Conservation (phyloP, 257 asterid species). For the Sherardia arvensis region DNA sequence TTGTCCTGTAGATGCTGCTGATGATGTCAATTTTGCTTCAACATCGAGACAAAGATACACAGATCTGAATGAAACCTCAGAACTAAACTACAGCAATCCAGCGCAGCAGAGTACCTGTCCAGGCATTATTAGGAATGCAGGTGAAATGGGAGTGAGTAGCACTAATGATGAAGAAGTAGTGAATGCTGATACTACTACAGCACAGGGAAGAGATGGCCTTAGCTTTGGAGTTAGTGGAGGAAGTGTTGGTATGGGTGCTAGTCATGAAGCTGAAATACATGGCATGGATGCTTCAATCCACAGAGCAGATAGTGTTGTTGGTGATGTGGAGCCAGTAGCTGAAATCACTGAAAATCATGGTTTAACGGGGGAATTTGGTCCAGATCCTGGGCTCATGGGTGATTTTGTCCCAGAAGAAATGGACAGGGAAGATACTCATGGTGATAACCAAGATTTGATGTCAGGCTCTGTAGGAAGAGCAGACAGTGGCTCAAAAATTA, state of each 20-base stretch:
- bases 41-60: slow-evolving; percentile 54
- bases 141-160: slow-evolving; percentile 93
- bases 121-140: slow-evolving; percentile 58
- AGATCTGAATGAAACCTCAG: slow-evolving; percentile 71
- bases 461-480: slow-evolving; percentile 81
- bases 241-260: slow-evolving; percentile 99
- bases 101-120: slow-evolving; percentile 94
- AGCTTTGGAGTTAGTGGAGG: slow-evolving; percentile 95
- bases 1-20: slow-evolving; percentile 70
- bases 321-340: slow-evolving; percentile 83
- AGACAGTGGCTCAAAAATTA: slow-evolving; percentile 89
- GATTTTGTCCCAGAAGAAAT: slow-evolving; percentile 93
- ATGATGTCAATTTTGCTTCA: slow-evolving; percentile 68
- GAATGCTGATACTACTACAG: slow-evolving; percentile 80
- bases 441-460: slow-evolving; percentile 85
- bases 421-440: slow-evolving; percentile 82
- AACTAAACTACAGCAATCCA: slow-evolving; percentile 83
- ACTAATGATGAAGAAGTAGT: slow-evolving; percentile 94
- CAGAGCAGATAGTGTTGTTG: slow-evolving; percentile 73
- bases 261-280: slow-evolving; percentile 99
- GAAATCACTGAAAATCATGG: slow-evolving; percentile 91
- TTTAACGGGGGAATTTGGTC: slow-evolving; percentile 73
- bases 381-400: slow-evolving; percentile 95
- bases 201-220: slow-evolving; percentile 71
- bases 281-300: slow-evolving; percentile 67